Evolutionary conservation across 305 asterid species (phyloP), one percentile per base, ranked within the genome.

Genomic region (Solanum chacoense): DNA sequence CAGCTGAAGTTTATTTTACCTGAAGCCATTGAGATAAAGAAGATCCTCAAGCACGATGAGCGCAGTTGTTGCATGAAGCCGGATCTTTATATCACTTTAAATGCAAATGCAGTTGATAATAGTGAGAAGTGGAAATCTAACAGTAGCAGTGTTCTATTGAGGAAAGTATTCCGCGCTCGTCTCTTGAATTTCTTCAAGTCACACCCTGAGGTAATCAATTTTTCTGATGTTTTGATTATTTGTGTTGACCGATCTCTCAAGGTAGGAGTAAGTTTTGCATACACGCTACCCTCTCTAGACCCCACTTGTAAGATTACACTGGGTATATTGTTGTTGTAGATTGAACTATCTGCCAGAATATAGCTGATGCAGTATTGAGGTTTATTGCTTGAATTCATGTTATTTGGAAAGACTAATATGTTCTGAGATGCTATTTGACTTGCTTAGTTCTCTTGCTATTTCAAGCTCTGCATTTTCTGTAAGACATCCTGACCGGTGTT

Each of bases 1-100:
- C 99, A 97, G 89, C 22, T 97, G 93, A 96, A 95, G 93, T 97
- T 91, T 88, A 88, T 97, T 88, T 85, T 96, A 93, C 98, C 98
- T 8, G 99, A 95, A 93, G 98, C 95, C 28, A 93, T 97, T 77
- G 94, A 92, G 91, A 29, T 97, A 20, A 95, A 93, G 93, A 96
- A 94, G 91, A 88, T 91, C 42, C 93, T 95, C 86, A 91, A 74
- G 76, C 93, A 55, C 22, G 99, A 97, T 81, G 99, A 95, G 88
- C 91, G 87, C 73, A 95, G 97, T 2, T 38, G 92, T 85, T 95
- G 98, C 90, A 95, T 96, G 98, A 95, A 89, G 90, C 96, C 99
- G 0, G 98, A 94, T 91, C 91, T 92, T 84, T 76, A 59, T 75
- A 29, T 92, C 69, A 45, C 87, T 8, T 72, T 92, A 35, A 75